Evolutionary conservation across 2,329 filamentous ascomycete species (phyloP).

Genomic region (Fusarium sp.): DNA sequence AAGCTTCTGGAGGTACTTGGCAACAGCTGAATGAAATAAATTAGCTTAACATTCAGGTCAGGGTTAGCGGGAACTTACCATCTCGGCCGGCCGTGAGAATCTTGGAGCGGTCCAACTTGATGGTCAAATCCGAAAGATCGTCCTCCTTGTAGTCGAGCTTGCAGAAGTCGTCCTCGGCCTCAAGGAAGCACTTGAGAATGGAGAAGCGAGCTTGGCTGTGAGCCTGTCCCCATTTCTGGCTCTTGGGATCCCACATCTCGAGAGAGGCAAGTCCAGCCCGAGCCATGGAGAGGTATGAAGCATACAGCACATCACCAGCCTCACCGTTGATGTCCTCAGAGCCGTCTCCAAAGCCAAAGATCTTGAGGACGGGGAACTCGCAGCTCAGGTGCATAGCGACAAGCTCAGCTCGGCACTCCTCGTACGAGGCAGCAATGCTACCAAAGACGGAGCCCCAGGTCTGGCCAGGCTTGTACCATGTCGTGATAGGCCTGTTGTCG

Average conservation of each 20-base stretch:
- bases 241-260: constrained; percentile 95
- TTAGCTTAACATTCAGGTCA: constrained; percentile 37
- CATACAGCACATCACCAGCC: constrained; percentile 89
- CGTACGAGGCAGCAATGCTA: constrained; percentile 86
- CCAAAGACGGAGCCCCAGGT: constrained; percentile 96
- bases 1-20: constrained; percentile 88
- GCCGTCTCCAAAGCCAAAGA: constrained; percentile 92
- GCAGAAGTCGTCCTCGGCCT: constrained; percentile 89
- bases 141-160: constrained; percentile 79
- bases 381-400: constrained; percentile 93
- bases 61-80: constrained; percentile 51
- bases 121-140: constrained; percentile 83
- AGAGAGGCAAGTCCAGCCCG: constrained; percentile 88
- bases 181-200: constrained; percentile 86
- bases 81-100: constrained; percentile 86
- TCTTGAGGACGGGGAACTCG: constrained; percentile 88
- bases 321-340: constrained; percentile 76
- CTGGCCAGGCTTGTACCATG: constrained; percentile 94
- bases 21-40: constrained; percentile 69
- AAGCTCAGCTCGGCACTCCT: constrained; percentile 94
- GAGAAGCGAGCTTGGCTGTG: constrained; percentile 93
- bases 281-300: constrained; percentile 92
- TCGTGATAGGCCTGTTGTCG: constrained; percentile 78
- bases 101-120: constrained; percentile 86
- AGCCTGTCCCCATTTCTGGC: constrained; percentile 90